phyloP scores from a whole-genome alignment of 2,329 filamentous ascomycete species.

The Fusarium poae region DNA sequence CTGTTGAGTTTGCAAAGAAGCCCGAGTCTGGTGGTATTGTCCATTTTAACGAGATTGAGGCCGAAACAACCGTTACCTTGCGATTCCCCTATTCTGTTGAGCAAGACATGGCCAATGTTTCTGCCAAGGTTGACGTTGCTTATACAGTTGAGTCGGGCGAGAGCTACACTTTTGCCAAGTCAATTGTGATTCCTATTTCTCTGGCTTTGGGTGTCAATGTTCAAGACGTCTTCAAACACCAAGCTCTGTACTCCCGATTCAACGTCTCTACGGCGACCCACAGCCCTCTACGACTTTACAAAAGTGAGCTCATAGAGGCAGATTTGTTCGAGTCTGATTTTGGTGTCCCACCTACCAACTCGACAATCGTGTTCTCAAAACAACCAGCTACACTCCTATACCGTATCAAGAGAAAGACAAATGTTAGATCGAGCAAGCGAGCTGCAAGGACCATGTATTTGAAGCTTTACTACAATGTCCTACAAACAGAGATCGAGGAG shows the following conservation, averaged over 20 bases:
- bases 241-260: conserved; percentile 86
- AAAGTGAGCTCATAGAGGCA: conserved; percentile 77
- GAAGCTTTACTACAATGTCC: conserved; percentile 78
- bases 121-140: conserved; percentile 79
- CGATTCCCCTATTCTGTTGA: conserved; percentile 87
- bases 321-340: conserved; percentile 76
- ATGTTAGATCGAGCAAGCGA: conserved; percentile 51
- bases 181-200: conserved; percentile 76
- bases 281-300: conserved; percentile 80
- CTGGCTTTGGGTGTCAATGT: conserved; percentile 95
- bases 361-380: conserved; percentile 78
- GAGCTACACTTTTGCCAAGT: conserved; percentile 53
- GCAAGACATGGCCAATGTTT: conserved; percentile 77
- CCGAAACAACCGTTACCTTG: conserved; percentile 66
- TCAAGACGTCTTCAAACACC: conserved; percentile 92
- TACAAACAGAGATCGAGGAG: conserved; percentile 78
- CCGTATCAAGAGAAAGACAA: conserved; percentile 74
- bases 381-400: conserved; percentile 87
- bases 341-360: conserved; percentile 64
- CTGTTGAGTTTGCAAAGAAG: conserved; percentile 61
- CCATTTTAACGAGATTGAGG: conserved; percentile 61
- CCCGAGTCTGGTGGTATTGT: conserved; percentile 69
- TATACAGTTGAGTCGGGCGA: conserved; percentile 77
- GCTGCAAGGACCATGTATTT: conserved; percentile 70
- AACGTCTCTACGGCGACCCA: conserved; percentile 85